A percentile compares a stretch with the other conserved stretches of the same genome.
phyloP scores from a whole-genome alignment of 768 basidiomycete genomes.

The Hebeloma cylindrosporum region DNA sequence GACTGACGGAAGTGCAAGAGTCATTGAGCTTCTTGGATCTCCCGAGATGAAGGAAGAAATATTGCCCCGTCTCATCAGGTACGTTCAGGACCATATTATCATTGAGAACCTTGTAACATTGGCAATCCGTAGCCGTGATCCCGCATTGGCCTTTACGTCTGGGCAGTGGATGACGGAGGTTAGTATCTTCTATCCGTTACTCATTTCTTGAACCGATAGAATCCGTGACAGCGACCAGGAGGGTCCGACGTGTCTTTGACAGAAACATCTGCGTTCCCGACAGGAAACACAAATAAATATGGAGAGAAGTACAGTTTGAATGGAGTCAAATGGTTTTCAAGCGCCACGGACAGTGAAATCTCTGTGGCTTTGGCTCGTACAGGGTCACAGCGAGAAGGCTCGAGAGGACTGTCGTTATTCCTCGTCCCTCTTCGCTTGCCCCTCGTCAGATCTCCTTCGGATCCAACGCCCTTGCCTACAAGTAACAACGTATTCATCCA shows the following conservation, averaged over 20 bases:
- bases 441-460: conserved; percentile 41
- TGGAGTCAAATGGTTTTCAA: conserved; percentile 85
- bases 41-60: conserved; percentile 58
- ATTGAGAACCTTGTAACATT: conserved; percentile 1
- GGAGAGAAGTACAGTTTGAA: conserved; percentile 59
- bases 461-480: conserved; percentile 42
- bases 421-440: conserved; percentile 65
- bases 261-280: conserved; percentile 57
- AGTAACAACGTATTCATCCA: conserved; percentile 71
- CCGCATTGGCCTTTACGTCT: conserved; percentile 60
- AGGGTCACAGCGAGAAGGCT: conserved; percentile 52
- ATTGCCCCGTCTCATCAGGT: conserved; percentile 64
- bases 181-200: conserved; percentile 23
- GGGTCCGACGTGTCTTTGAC: conserved; percentile 76
- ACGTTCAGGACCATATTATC: conserved; percentile 42
- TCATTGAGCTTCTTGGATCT: conserved; percentile 66
- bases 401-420: conserved; percentile 71
- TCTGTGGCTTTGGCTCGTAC: conserved; percentile 76
- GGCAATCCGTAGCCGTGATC: conserved; percentile 52
- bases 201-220: conserved; percentile 32
- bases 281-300: conserved; percentile 33
- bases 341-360: conserved; percentile 75
- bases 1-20: conserved; percentile 77
- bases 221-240: conserved; percentile 56
- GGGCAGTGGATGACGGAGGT: conserved; percentile 89